Evolutionary conservation across 192 early-diverging fungal species (phyloP).

Genomic region (Coemansia sp.): DNA sequence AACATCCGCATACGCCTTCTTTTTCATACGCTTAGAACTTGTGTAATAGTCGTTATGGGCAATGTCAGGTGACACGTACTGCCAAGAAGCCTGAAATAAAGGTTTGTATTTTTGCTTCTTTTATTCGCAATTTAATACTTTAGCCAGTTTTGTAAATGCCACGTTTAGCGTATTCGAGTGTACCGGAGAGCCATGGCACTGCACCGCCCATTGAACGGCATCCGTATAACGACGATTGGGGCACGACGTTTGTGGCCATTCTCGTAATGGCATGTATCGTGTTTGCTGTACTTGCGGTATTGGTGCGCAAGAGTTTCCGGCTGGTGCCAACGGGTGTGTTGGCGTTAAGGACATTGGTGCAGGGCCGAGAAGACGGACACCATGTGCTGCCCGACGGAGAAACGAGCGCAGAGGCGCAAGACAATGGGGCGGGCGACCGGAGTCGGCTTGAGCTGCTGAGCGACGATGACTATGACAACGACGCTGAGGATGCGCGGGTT

Average conservation of each 20-base stretch:
- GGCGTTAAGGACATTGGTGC: constrained; percentile 37
- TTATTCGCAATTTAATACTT: neutral
- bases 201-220: constrained; percentile 42
- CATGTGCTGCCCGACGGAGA: constrained; percentile 27
- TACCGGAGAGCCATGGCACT: neutral
- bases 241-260: constrained; percentile 41
- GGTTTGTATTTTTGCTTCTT: neutral
- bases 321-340: constrained; percentile 53
- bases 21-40: neutral
- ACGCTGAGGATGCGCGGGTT: constrained; percentile 11
- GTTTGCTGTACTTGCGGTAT: constrained; percentile 31
- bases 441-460: constrained; percentile 21
- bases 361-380: constrained; percentile 10
- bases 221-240: constrained; percentile 54
- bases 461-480: constrained; percentile 14
- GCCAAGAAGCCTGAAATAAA: too few species aligned
- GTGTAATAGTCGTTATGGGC: too few species aligned
- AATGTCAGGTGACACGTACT: too few species aligned
- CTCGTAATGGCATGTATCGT: constrained; percentile 40
- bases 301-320: constrained; percentile 44
- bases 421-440: neutral
- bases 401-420: neutral
- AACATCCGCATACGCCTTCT: too few species aligned
- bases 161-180: neutral
- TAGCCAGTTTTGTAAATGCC: neutral